phyloP scores from a whole-genome alignment of 148 eudicot genomes.

The Oxyria digyna region DNA sequence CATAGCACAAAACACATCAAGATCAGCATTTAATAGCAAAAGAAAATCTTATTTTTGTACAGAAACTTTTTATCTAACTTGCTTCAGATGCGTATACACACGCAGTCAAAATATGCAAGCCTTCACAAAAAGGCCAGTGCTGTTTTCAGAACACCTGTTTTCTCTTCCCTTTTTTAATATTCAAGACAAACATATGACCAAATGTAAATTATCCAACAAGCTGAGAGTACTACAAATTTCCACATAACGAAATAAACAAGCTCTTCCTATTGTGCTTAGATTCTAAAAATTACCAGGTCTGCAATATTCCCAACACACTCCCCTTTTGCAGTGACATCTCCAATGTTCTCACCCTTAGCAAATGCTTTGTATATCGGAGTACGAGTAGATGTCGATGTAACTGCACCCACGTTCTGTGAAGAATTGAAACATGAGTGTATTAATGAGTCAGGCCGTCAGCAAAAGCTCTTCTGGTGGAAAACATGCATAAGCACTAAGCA shows the following conservation, averaged over 20 bases:
- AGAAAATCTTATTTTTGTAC: neutral
- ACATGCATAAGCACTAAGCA: neutral
- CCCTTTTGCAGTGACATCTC: slow-evolving; percentile 99
- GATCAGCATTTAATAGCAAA: neutral
- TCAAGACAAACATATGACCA: neutral
- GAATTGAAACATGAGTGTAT: slow-evolving; percentile 1
- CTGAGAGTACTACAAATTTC: neutral
- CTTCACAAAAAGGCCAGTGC: neutral
- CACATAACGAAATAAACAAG: neutral
- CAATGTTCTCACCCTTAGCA: slow-evolving; percentile 95
- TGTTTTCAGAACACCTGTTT: neutral
- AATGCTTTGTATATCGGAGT: slow-evolving; percentile 97
- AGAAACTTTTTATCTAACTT: neutral
- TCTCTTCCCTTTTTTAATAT: neutral
- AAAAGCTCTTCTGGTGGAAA: neutral
- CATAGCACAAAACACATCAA: neutral
- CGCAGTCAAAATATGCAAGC: neutral
- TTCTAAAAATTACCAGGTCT: slow-evolving; percentile 59
- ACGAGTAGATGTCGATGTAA: slow-evolving; percentile 97
- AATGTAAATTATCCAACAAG: neutral
- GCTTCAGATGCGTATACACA: neutral
- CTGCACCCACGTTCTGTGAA: slow-evolving; percentile 85
- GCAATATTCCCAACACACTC: slow-evolving; percentile 97
- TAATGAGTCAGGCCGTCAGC: slow-evolving; percentile 38
- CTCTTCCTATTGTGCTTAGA: neutral